Evolutionary conservation across 306 rosid species (phyloP).

Genomic region (Casuarina equisetifolia): DNA sequence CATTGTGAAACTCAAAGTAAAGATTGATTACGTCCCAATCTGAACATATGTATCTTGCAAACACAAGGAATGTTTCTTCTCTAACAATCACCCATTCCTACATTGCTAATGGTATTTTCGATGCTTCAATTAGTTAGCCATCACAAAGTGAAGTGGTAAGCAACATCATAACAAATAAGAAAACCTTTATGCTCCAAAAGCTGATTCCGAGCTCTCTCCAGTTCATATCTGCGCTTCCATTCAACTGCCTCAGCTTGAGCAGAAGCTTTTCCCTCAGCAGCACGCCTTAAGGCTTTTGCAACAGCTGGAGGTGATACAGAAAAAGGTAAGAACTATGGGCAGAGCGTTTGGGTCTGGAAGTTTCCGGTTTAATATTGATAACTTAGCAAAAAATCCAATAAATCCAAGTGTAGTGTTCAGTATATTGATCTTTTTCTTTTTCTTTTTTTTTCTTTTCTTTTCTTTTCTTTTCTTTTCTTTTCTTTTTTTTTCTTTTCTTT

Average conservation of each 20-base stretch:
- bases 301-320: conserved; percentile 61
- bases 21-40: neutral
- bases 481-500: too few relatives aligned
- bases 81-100: neutral
- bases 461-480: too few relatives aligned
- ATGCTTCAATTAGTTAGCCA: neutral
- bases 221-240: conserved; percentile 92
- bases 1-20: neutral
- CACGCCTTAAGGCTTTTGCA: conserved; percentile 84
- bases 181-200: conserved; percentile 66
- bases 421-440: too few relatives aligned
- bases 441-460: too few relatives aligned
- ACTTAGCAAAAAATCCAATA: too few relatives aligned
- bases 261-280: conserved; percentile 90
- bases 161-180: neutral
- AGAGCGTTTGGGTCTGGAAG: conserved; percentile 10
- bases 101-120: too few relatives aligned
- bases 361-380: too few relatives aligned
- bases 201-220: conserved; percentile 73
- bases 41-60: neutral
- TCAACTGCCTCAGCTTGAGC: conserved; percentile 97
- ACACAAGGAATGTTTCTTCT: neutral
- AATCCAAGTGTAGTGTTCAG: too few relatives aligned
- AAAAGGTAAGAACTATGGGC: conserved; percentile 40
- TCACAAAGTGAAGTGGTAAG: neutral